Conservation (phyloP, 768 basidiomycete genomes). For the Gelatoporia subvermispora region DNA sequence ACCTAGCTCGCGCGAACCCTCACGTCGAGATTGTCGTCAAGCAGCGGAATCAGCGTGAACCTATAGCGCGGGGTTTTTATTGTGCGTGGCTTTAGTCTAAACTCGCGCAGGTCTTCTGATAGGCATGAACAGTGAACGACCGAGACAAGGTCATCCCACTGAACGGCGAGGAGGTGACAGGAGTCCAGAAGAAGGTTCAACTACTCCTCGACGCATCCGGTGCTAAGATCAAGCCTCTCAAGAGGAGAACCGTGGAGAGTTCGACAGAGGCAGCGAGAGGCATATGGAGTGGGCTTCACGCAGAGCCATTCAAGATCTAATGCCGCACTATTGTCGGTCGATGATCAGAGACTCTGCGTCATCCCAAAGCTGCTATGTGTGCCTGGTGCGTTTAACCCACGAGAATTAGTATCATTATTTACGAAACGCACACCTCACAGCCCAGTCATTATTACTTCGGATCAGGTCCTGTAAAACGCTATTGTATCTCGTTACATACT, state of each 20-base stretch:
- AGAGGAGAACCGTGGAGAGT: slow-evolving; percentile 69
- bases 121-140: slow-evolving; percentile 60
- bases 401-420: no score
- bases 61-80: slow-evolving; percentile 81
- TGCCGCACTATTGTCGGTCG: background rate
- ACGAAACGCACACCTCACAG: no score
- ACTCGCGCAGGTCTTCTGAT: slow-evolving; percentile 4
- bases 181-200: slow-evolving; percentile 72
- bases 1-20: slow-evolving; percentile 66
- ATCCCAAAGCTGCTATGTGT: no score
- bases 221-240: slow-evolving; percentile 76
- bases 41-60: slow-evolving; percentile 70
- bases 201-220: slow-evolving; percentile 86
- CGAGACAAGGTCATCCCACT: slow-evolving; percentile 86
- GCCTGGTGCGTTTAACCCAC: no score
- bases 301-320: slow-evolving; percentile 57
- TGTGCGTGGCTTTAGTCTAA: slow-evolving; percentile 36
- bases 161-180: slow-evolving; percentile 67
- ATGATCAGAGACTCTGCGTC: no score
- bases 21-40: slow-evolving; percentile 83
- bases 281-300: slow-evolving; percentile 88
- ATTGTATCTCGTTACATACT: no score
- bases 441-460: no score
- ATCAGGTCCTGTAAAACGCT: no score
- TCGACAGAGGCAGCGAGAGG: slow-evolving; percentile 78